Conservation (phyloP, 2,329 filamentous ascomycete genomes). For the Leptographium procerum region DNA sequence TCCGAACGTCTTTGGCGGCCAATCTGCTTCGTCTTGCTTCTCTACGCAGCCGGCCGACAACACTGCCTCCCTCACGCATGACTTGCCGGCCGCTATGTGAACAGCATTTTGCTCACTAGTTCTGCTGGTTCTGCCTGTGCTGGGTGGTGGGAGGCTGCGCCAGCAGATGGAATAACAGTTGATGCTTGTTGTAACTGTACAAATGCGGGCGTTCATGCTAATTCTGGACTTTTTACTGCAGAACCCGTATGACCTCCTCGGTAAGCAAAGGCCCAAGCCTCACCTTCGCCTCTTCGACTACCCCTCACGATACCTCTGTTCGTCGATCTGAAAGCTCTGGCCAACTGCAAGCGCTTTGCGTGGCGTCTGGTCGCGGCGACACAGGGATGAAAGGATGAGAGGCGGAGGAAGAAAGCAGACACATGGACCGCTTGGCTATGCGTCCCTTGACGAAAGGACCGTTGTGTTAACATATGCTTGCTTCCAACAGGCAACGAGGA, state of each 20-base stretch:
- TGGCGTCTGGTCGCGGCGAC: background rate
- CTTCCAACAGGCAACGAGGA: conserved; percentile 45
- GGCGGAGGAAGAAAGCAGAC: background rate
- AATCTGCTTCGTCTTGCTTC: background rate
- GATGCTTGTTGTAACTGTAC: background rate
- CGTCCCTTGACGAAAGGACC: too few relatives aligned
- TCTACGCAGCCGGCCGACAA: background rate
- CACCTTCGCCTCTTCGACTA: background rate
- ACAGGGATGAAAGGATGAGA: background rate
- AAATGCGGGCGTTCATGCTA: background rate
- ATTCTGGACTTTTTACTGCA: conserved; percentile 24
- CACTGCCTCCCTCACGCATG: background rate
- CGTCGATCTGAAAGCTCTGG: background rate
- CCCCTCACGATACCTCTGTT: background rate
- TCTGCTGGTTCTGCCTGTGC: background rate
- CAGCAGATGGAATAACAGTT: background rate
- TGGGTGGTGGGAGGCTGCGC: background rate
- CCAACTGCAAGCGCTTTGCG: too few relatives aligned
- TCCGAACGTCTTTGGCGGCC: background rate
- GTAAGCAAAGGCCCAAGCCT: conserved; percentile 42
- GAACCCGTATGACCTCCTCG: conserved; percentile 98
- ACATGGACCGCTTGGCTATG: background rate
- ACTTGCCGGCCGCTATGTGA: background rate
- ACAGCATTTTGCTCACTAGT: background rate
- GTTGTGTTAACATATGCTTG: background rate